These are phyloP conservation scores for Exophiala viscosa DNA, from an alignment of 2,329 filamentous ascomycete species.

Conservation along the genomic window DNA sequence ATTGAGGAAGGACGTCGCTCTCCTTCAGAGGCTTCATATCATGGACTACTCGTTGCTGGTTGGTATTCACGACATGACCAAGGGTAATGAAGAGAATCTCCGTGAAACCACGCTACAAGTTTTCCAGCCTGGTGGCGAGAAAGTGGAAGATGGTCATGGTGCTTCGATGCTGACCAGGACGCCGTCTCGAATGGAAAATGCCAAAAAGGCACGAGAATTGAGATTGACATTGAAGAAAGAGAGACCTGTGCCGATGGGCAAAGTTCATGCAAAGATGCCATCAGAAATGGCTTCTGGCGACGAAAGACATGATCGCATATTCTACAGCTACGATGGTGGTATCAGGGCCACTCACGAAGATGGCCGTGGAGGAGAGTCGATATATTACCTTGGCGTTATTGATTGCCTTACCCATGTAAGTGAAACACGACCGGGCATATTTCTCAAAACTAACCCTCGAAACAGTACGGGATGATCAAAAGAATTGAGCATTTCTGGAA, in stretches of 20 bases:
- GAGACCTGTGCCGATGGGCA: constrained; percentile 86
- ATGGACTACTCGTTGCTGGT: constrained; percentile 98
- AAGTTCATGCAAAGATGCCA: constrained; percentile 80
- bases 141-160: constrained; percentile 52
- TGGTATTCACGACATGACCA: constrained; percentile 84
- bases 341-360: constrained; percentile 91
- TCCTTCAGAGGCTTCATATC: constrained; percentile 85
- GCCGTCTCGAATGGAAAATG: constrained; percentile 88
- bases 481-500: constrained; percentile 97
- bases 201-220: constrained; percentile 83
- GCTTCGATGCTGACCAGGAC: constrained; percentile 72
- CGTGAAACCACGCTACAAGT: constrained; percentile 86
- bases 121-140: constrained; percentile 81
- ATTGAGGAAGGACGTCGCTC: constrained; percentile 77
- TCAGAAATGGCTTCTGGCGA: constrained; percentile 70
- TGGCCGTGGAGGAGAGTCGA: constrained; percentile 77
- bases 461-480: constrained; percentile 86
- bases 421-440: constrained; percentile 27
- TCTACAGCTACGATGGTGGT: constrained; percentile 91
- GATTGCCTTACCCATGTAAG: constrained; percentile 95
- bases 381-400: constrained; percentile 98
- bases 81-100: constrained; percentile 93
- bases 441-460: constrained; percentile 14
- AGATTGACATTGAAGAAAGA: constrained; percentile 89
- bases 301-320: constrained; percentile 72